Base-by-base conservation (phyloP, 352 stramenopile species). In the Phytophthora palmivora region DNA sequence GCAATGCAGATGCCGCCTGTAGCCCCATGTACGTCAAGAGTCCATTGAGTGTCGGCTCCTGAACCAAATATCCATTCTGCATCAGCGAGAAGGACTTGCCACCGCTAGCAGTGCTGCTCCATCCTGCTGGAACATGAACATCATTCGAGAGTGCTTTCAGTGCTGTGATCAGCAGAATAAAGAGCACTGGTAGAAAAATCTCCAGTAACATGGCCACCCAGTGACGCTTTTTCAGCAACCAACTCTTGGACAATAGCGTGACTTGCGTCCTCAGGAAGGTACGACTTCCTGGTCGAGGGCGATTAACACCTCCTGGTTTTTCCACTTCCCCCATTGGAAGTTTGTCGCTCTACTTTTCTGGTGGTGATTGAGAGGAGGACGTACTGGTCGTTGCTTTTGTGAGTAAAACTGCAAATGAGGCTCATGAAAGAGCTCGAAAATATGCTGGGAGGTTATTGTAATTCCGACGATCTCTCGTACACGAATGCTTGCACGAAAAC, bases 191-290 rank as follows among this genome's bases (percentile, higher is more conserved):
- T 9, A 94, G 51, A 8, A 84, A 49, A 34, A 92, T 72, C 51
- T 93, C 82, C 10, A 84, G 30, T 26, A 72, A 22, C 21, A 79
- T 89, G 11, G 77, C 79, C 6, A 84, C 19, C 38, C 66, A 68
- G 38, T 91, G 79, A 8, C 84, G 82, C 56, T 79, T 83, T 61
- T 93, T 93, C 44, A 93, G 67, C 60, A 89, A 57, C 69, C 69
- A 85, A 61, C 88, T 93, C 64, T 93, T 93, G 66, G 76, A 87
- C 12, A 93, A 53, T 30, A 92, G 63, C 36, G 84, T 88, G 24
- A 32, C 39, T 39, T 74, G 65, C 18, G 54, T 70, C 24, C 14
- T 34, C 21, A 68, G 15, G 42, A 72, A 60, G 45, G 19, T 50
- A 14, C 19, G 45, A 14, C 44, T 49, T 34, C 36, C 46, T 1